Base-by-base conservation (phyloP, 805 yeast genomes). In the Suhomyces faveliae region DNA sequence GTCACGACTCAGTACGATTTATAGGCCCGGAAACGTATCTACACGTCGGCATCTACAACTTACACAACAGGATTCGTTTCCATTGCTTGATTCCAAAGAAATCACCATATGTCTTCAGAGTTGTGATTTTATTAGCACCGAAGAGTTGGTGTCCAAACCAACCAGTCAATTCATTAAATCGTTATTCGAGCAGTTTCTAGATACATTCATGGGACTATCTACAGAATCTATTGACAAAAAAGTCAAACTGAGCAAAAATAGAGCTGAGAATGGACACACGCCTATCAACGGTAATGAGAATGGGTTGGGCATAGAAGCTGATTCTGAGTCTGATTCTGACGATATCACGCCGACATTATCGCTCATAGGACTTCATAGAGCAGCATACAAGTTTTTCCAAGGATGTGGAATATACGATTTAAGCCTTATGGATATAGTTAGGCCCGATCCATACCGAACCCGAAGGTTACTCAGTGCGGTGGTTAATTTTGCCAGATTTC, bases 341-440 rank as follows among this genome's bases (percentile, higher is more conserved):
- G 69, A 64, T 46, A 62, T 67, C 4, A 49, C 59, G 20, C 49
- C 63, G 46, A 69, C 84, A 5, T 60, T 83, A 56, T 68, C 70
- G 47, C 64, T 83, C 10, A 67, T 86, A 15, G 80, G 81, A 2
- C 66, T 85, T 21, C 87, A 83, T 50, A 67, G 82, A 45, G 79
- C 80, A 5, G 77, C 87, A 54, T 76, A 74, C 61, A 77, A 74
- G 58, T 86, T 88, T 62, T 73, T 88, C 53, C 74, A 76, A 40
- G 83, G 78, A 49, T 84, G 92, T 60, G 96, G 96, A 0, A 79
- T 90, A 2, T 74, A 80, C 48, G 96, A 90, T 63, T 87, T 89
- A 59, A 78, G 83, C 38, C 71, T 89, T 43, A 73, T 79, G 68
- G 97, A 90, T 67, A 70, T 90, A 24, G 73, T 80, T 49, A 82